A percentile compares a stretch with the other conserved stretches of the same genome.
Evolutionary conservation across 202 grass and related monocot genomes (phyloP).

Genomic region (Dendrocalamus latiflorus): DNA sequence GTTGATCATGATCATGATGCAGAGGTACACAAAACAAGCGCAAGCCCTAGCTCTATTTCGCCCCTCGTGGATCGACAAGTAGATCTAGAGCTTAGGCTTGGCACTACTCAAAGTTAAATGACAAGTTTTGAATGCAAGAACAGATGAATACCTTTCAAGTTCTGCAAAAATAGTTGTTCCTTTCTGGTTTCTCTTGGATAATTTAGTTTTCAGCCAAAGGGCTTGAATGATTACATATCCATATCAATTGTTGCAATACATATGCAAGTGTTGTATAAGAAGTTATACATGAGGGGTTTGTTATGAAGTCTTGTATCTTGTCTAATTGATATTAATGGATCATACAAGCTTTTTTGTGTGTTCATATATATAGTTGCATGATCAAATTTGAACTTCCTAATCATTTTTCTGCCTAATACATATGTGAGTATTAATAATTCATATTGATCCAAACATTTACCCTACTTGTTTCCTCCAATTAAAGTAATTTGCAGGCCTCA

Average conservation of each 20-base stretch:
- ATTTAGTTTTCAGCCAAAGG: conserved; percentile 29
- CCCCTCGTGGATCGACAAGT: conserved; percentile 28
- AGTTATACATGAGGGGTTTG: not conserved
- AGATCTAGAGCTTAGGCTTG: conserved; percentile 83
- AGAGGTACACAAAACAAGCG: conserved; percentile 36
- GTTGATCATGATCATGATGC: conserved; percentile 4
- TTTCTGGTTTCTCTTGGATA: not conserved
- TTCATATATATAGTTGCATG: not conserved
- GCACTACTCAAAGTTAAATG: conserved; percentile 41
- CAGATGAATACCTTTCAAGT: not conserved
- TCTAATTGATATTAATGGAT: not conserved
- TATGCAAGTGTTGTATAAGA: not conserved
- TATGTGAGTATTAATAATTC: not conserved
- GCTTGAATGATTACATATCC: not conserved
- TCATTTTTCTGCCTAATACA: not conserved
- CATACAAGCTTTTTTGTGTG: not conserved
- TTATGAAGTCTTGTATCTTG: not conserved
- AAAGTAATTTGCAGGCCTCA: not conserved
- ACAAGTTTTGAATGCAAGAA: conserved; percentile 17
- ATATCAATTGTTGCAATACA: not conserved
- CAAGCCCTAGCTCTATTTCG: conserved; percentile 31
- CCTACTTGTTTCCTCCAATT: not conserved
- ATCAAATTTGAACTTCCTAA: not conserved
- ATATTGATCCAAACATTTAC: not conserved
- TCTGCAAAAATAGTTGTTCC: not conserved